A percentile compares a stretch with the other conserved stretches of the same genome.
phyloP scores from a whole-genome alignment of 768 basidiomycete species.

The Rhodotorula sphaerocarpa region DNA sequence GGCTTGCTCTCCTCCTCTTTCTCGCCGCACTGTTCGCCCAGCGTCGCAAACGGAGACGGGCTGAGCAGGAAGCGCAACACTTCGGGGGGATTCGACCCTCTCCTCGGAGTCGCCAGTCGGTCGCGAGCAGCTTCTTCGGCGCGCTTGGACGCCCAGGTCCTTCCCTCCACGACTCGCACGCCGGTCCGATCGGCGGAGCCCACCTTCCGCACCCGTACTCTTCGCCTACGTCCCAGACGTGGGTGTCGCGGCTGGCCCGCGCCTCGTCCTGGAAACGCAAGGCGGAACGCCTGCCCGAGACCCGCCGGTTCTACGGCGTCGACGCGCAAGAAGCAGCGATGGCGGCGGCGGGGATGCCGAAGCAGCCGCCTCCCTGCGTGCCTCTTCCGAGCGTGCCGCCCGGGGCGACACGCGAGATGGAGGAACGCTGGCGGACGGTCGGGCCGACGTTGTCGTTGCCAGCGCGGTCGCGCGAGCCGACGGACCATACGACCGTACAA shows the following conservation, averaged over 20 bases:
- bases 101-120: too few species aligned
- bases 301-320: conserved; percentile 14
- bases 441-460: not conserved
- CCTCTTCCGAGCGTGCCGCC: conserved; percentile 13
- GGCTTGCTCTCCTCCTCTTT: too few species aligned
- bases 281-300: conserved; percentile 10
- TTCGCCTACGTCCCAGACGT: not conserved
- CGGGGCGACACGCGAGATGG: conserved; percentile 10
- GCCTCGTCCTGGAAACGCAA: conserved; percentile 20
- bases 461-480: not conserved
- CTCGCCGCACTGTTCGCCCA: too few species aligned
- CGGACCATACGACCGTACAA: not conserved
- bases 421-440: conserved; percentile 15
- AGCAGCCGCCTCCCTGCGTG: conserved; percentile 2
- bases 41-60: too few species aligned
- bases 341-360: not conserved
- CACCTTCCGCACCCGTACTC: conserved; percentile 1
- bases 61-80: too few species aligned
- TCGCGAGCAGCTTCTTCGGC: too few species aligned
- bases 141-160: not conserved
- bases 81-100: too few species aligned
- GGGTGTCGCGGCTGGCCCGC: conserved; percentile 9
- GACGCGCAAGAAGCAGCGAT: not conserved
- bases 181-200: too few species aligned
- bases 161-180: not conserved